Evolutionary conservation across 371 early-diverging fungal species (phyloP).

Genomic region (Catenaria anguillulae): DNA sequence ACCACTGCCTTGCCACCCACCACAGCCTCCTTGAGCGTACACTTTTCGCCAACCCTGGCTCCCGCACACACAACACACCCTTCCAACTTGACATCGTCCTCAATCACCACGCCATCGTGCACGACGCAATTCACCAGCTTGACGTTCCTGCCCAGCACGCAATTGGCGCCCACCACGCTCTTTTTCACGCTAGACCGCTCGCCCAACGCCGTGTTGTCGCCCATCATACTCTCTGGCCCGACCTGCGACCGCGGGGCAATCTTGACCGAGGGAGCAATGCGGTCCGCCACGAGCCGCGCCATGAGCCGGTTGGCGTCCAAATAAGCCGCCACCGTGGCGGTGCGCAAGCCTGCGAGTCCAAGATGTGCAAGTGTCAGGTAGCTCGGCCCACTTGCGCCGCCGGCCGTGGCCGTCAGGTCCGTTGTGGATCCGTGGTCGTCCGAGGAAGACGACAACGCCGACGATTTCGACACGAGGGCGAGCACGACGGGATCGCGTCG

Average conservation of each 20-base stretch:
- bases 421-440: background rate
- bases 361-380: background rate
- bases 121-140: slow-evolving; percentile 84
- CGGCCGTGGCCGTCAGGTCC: background rate
- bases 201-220: slow-evolving; percentile 71
- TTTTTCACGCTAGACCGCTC: slow-evolving; percentile 83
- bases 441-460: background rate
- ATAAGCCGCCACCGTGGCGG: slow-evolving; percentile 66
- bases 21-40: slow-evolving; percentile 75
- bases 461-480: background rate
- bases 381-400: background rate
- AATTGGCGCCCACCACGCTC: slow-evolving; percentile 79
- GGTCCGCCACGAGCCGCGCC: slow-evolving; percentile 35
- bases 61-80: slow-evolving; percentile 70
- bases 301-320: slow-evolving; percentile 63
- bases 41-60: slow-evolving; percentile 58
- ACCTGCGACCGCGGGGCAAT: slow-evolving; percentile 55
- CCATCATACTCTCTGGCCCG: slow-evolving; percentile 79
- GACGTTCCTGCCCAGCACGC: slow-evolving; percentile 82
- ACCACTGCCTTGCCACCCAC: slow-evolving; percentile 61
- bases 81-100: slow-evolving; percentile 78
- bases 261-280: slow-evolving; percentile 45
- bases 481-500: background rate
- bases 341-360: slow-evolving; percentile 11
- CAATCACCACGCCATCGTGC: slow-evolving; percentile 83